phyloP scores from a whole-genome alignment of 78 protist genomes.

The Capsaspora owczarzaki region DNA sequence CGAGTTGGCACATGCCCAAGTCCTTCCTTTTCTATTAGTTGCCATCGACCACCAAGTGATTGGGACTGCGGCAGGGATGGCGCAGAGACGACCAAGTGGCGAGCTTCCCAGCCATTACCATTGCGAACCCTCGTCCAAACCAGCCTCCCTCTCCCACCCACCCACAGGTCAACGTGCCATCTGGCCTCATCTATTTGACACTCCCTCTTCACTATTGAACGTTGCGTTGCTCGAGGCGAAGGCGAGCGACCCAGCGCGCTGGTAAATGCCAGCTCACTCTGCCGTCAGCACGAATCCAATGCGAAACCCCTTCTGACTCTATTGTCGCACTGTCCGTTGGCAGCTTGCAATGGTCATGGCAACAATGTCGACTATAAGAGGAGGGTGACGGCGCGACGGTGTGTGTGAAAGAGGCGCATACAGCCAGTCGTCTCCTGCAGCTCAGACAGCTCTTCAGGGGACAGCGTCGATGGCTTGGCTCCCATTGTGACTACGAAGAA shows the following conservation, averaged over 20 bases:
- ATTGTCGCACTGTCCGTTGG: neutral
- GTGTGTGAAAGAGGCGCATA: neutral
- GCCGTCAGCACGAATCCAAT: no score
- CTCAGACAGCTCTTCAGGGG: conserved; percentile 25
- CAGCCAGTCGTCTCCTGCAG: conserved; percentile 12
- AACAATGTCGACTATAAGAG: neutral
- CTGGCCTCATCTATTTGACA: no score
- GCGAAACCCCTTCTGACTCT: neutral
- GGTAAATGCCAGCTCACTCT: no score
- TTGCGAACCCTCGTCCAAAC: neutral
- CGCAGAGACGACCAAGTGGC: no score
- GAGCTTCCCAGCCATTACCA: no score
- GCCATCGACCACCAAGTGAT: neutral
- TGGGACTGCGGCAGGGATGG: neutral
- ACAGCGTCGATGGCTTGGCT: neutral
- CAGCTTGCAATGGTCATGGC: neutral
- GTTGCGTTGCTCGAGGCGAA: no score
- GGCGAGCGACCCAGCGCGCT: no score
- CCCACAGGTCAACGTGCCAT: neutral
- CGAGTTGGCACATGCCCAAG: neutral
- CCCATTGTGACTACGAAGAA: neutral
- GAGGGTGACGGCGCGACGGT: neutral
- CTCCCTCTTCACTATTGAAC: no score
- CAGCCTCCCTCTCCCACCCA: neutral
- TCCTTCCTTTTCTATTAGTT: neutral